Conservation (phyloP, 257 asterid genomes). For the Linaria vulgaris region DNA sequence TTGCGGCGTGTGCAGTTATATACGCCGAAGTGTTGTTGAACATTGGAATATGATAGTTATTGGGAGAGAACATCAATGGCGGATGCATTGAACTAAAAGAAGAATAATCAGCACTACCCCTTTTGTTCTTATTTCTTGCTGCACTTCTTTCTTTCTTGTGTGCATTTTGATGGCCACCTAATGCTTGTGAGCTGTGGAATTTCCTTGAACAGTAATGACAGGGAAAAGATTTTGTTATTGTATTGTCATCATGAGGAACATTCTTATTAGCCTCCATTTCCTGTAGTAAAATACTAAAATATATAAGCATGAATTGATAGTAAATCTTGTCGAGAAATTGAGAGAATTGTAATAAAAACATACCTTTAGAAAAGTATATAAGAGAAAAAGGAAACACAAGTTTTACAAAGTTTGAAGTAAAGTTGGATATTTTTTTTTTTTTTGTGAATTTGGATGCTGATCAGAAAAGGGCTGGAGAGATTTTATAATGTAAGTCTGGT, state of each 20-base stretch:
- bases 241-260: slow-evolving; percentile 31
- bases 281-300: neutral
- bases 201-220: slow-evolving; percentile 77
- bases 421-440: slow-evolving; percentile 1
- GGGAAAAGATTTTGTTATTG: slow-evolving; percentile 58
- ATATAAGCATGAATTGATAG: no score
- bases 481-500: slow-evolving; percentile 5
- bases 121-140: slow-evolving; percentile 62
- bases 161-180: slow-evolving; percentile 96
- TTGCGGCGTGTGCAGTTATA: slow-evolving; percentile 53
- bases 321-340: no score
- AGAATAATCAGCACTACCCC: slow-evolving; percentile 22
- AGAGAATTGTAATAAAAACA: neutral
- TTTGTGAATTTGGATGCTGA: neutral
- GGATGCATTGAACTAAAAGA: slow-evolving; percentile 38
- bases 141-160: slow-evolving; percentile 90
- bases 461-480: neutral
- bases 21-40: slow-evolving; percentile 37
- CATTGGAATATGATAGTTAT: slow-evolving; percentile 52
- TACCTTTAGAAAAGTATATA: neutral
- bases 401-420: neutral
- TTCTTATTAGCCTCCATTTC: slow-evolving; percentile 57
- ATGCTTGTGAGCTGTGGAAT: slow-evolving; percentile 88
- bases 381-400: slow-evolving; percentile 18
- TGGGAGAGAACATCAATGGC: slow-evolving; percentile 45